phyloP scores from a whole-genome alignment of 352 stramenopile genomes.

The Phytophthora tubulina region DNA sequence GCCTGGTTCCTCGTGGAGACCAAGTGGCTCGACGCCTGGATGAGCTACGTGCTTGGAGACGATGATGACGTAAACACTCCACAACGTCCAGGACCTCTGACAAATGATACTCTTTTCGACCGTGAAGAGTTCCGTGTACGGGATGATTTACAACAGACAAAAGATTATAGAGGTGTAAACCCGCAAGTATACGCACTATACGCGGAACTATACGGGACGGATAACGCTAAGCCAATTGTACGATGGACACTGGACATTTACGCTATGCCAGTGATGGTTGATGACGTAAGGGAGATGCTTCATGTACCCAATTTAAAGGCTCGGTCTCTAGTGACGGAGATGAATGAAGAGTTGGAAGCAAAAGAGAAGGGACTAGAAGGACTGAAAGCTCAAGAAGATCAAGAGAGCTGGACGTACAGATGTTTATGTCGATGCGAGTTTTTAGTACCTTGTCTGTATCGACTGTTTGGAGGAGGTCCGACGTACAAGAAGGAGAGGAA shows the following conservation, averaged over 20 bases:
- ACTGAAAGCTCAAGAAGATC: slow-evolving; percentile 43
- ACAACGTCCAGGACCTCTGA: slow-evolving; percentile 65
- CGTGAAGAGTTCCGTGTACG: slow-evolving; percentile 71
- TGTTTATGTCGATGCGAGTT: slow-evolving; percentile 84
- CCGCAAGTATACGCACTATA: slow-evolving; percentile 84
- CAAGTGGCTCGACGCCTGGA: slow-evolving; percentile 83
- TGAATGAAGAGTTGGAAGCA: slow-evolving; percentile 67
- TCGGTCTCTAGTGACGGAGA: slow-evolving; percentile 64
- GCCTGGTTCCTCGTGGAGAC: slow-evolving; percentile 86
- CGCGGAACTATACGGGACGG: slow-evolving; percentile 76
- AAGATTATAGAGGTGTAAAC: slow-evolving; percentile 84
- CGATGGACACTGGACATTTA: slow-evolving; percentile 86
- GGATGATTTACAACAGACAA: slow-evolving; percentile 66
- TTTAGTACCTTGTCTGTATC: slow-evolving; percentile 72
- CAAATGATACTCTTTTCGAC: slow-evolving; percentile 81
- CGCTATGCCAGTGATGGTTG: slow-evolving; percentile 77
- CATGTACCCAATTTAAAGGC: slow-evolving; percentile 68
- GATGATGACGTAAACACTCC: slow-evolving; percentile 61
- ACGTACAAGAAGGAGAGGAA: slow-evolving; percentile 67
- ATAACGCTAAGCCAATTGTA: slow-evolving; percentile 71
- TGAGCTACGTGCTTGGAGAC: slow-evolving; percentile 80
- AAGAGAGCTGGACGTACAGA: slow-evolving; percentile 71
- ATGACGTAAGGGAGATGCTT: slow-evolving; percentile 83
- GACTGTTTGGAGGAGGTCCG: slow-evolving; percentile 67
- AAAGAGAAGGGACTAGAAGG: slow-evolving; percentile 34